Evolutionary conservation across 768 basidiomycete genomes (phyloP), one percentile per base, ranked within the genome.

Genomic region (Epithele typhae): DNA sequence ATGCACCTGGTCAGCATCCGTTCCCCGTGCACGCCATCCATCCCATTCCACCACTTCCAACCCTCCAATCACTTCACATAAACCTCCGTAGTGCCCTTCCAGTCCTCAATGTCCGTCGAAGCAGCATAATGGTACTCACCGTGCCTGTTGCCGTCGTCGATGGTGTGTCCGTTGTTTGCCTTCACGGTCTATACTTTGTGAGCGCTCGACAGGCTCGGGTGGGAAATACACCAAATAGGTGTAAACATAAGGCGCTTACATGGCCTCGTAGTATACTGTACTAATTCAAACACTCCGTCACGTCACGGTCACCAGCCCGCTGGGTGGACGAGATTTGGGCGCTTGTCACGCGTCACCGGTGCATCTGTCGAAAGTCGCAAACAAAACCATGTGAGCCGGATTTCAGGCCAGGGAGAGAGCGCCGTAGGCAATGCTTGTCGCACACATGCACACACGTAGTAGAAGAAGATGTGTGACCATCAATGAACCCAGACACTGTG

Each of bases 101-200:
- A 2, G 40, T 37, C 40, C 15, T 15, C 22, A 37, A 36, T 46
- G 37, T n/a, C n/a, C 54, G 58, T 43, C 54, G 65, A 59, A 62
- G 51, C 55, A 53, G 55, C 61, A 59, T 50, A 46, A 50, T 66
- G 68, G 54, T 59, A 82, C 82, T 84, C 79, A 84, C 82, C 78
- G 74, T 72, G 73, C 76, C 72, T 75, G 75, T 76, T 72, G 78
- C 74, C 77, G 72, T 77, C 66, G 76, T 72, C 72, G 66, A 73
- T 52, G 40, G 43, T 47, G 51, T 48, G 43, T 52, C 51, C 42
- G 43, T 50, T 48, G 52, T 52, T 59, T 55, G 45, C 52, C 55
- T 50, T 54, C 35, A 24, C 15, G 38, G 22, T 30, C 12, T 40
- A 40, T 43, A 6, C 46, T 40, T 41, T 47, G 46, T 33, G 42